These are phyloP conservation scores for Malassezia nana DNA, from an alignment of 1,284 basidiomycete genomes.

Conservation along the genomic window DNA sequence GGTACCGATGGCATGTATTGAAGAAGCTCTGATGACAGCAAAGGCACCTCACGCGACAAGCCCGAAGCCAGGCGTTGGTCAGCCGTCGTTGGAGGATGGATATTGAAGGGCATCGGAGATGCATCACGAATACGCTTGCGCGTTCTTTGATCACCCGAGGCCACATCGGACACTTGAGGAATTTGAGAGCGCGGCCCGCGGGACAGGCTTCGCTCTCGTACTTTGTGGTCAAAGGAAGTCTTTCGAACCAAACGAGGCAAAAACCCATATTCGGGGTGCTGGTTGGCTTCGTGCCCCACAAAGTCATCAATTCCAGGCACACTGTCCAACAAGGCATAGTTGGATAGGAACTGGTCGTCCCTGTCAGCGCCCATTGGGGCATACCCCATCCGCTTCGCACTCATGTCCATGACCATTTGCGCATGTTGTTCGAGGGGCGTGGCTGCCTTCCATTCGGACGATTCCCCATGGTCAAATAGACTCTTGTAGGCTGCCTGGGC, in stretches of 20 bases:
- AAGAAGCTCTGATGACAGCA: constrained; percentile 21
- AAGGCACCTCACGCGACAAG: constrained; percentile 37
- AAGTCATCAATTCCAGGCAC: constrained; percentile 45
- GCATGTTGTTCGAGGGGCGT: constrained; percentile 14
- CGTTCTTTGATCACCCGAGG: background rate
- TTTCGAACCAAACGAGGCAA: constrained; percentile 44
- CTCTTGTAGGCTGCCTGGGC: constrained; percentile 32
- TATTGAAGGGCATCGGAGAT: constrained; percentile 31
- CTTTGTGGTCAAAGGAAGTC: constrained; percentile 48
- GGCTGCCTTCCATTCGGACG: constrained; percentile 7
- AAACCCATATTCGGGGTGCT: constrained; percentile 47
- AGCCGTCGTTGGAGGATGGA: constrained; percentile 30
- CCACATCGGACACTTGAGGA: background rate
- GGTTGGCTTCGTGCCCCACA: constrained; percentile 39
- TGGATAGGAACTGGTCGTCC: constrained; percentile 28
- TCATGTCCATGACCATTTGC: constrained; percentile 10
- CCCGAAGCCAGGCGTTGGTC: constrained; percentile 45
- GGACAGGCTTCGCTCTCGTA: constrained; percentile 39
- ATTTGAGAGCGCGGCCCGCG: constrained; percentile 23
- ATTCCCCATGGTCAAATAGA: constrained; percentile 27
- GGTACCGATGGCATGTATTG: constrained; percentile 27
- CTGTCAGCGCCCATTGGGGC: constrained; percentile 28
- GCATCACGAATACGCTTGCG: constrained; percentile 40
- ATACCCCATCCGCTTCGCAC: constrained; percentile 11
- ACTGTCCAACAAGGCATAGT: constrained; percentile 31